phyloP scores from a whole-genome alignment of 2,329 filamentous ascomycete species.

The Fusarium metavorans region DNA sequence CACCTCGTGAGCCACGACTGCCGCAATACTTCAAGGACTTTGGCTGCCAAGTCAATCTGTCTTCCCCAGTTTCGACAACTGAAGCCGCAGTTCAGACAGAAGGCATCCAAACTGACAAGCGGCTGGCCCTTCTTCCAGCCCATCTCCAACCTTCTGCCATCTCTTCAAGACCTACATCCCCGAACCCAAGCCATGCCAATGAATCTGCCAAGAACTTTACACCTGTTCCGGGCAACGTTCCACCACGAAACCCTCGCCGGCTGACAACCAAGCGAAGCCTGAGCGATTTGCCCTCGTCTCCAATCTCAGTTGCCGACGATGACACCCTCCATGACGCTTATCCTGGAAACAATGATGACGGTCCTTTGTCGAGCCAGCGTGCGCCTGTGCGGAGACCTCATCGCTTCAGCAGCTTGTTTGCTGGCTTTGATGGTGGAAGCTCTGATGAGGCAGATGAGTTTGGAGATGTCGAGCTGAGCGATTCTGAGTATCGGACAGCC shows the following conservation, averaged over 20 bases:
- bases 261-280: conserved; percentile 60
- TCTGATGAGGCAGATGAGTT: conserved; percentile 76
- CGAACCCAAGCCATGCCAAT: conserved; percentile 51
- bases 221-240: conserved; percentile 65
- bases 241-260: conserved; percentile 71
- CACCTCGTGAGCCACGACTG: conserved; percentile 78
- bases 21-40: conserved; percentile 87
- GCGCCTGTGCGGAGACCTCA: conserved; percentile 76
- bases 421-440: conserved; percentile 81
- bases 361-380: conserved; percentile 72
- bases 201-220: conserved; percentile 59
- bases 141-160: conserved; percentile 86
- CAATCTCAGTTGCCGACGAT: conserved; percentile 56
- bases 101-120: conserved; percentile 85
- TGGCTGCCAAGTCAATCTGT: conserved; percentile 78
- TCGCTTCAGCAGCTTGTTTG: conserved; percentile 86
- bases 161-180: conserved; percentile 69
- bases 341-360: conserved; percentile 84
- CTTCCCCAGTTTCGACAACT: conserved; percentile 35
- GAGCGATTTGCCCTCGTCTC: conserved; percentile 64
- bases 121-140: conserved; percentile 78
- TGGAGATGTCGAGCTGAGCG: conserved; percentile 70
- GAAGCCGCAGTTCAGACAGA: conserved; percentile 81
- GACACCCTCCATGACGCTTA: conserved; percentile 70
- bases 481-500: conserved; percentile 75